Evolutionary conservation across 352 stramenopile species (phyloP).

Genomic region (Phytophthora agathidicida): DNA sequence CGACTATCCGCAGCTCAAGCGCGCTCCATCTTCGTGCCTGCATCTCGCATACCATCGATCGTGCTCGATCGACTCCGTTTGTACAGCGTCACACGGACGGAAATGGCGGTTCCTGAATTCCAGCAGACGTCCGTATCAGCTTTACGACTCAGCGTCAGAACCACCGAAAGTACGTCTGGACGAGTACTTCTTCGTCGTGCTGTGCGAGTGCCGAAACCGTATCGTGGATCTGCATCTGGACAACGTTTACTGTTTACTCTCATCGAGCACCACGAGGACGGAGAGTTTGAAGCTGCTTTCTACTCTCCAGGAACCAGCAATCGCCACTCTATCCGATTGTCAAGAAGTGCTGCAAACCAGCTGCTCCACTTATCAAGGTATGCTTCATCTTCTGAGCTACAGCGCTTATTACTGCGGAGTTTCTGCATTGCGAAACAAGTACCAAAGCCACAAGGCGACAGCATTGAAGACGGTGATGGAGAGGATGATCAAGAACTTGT

Average conservation of each 20-base stretch:
- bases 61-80: constrained; percentile 73
- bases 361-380: constrained; percentile 27
- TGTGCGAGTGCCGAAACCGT: constrained; percentile 6
- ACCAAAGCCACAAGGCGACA: background rate
- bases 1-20: constrained; percentile 52
- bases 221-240: background rate
- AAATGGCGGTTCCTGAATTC: constrained; percentile 10
- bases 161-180: constrained; percentile 22
- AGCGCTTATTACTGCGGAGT: constrained; percentile 10
- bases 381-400: constrained; percentile 16
- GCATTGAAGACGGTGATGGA: background rate
- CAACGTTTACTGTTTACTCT: constrained; percentile 35
- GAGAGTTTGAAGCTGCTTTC: constrained; percentile 29
- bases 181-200: constrained; percentile 38
- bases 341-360: constrained; percentile 12
- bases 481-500: background rate
- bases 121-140: constrained; percentile 1
- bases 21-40: constrained; percentile 36
- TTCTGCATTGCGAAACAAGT: constrained; percentile 13
- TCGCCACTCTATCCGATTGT: constrained; percentile 9
- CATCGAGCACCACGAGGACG: constrained; percentile 20
- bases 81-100: constrained; percentile 40
- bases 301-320: constrained; percentile 24
- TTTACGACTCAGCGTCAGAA: constrained; percentile 27
- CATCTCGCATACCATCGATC: constrained; percentile 38